These are phyloP conservation scores for Drosera capensis DNA, from an alignment of 148 eudicot species.

Conservation along the genomic window DNA sequence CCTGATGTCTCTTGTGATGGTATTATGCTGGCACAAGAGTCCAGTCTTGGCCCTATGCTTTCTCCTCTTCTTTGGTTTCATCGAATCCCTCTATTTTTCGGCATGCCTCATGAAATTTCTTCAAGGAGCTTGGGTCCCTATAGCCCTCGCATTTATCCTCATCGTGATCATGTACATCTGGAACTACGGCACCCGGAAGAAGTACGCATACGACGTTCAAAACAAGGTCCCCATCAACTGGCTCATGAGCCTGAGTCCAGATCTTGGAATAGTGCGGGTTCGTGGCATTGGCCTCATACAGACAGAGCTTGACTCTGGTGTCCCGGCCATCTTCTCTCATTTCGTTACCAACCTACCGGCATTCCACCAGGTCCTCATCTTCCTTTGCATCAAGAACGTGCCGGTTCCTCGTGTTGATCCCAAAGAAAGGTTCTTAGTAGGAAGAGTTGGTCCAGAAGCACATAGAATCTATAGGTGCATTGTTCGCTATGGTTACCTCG, in stretches of 20 bases:
- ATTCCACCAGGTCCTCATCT: constrained; percentile 79
- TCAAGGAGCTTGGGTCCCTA: constrained; percentile 97
- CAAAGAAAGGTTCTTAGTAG: constrained; percentile 73
- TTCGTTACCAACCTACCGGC: constrained; percentile 97
- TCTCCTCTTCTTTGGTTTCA: constrained; percentile 62
- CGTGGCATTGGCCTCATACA: constrained; percentile 85
- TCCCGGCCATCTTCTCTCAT: constrained; percentile 92
- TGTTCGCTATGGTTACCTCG: constrained; percentile 79
- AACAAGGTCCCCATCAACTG: constrained; percentile 90
- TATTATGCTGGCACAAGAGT: constrained; percentile 70
- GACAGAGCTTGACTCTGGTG: constrained; percentile 87
- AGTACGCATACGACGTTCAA: constrained; percentile 72
- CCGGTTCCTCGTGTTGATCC: constrained; percentile 71
- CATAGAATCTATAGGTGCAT: constrained; percentile 58
- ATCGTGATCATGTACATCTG: constrained; percentile 61
- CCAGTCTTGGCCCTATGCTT: constrained; percentile 53
- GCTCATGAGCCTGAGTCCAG: constrained; percentile 72
- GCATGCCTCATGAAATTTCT: constrained; percentile 89
- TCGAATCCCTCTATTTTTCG: constrained; percentile 84
- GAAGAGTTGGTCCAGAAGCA: constrained; percentile 68
- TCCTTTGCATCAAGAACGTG: constrained; percentile 70
- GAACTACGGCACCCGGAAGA: constrained; percentile 75
- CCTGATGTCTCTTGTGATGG: constrained; percentile 91
- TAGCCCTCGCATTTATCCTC: constrained; percentile 58
- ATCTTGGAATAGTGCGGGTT: constrained; percentile 77